Evolutionary conservation across 805 yeast species (phyloP).

Genomic region (Diddensiella santjacobensis): DNA sequence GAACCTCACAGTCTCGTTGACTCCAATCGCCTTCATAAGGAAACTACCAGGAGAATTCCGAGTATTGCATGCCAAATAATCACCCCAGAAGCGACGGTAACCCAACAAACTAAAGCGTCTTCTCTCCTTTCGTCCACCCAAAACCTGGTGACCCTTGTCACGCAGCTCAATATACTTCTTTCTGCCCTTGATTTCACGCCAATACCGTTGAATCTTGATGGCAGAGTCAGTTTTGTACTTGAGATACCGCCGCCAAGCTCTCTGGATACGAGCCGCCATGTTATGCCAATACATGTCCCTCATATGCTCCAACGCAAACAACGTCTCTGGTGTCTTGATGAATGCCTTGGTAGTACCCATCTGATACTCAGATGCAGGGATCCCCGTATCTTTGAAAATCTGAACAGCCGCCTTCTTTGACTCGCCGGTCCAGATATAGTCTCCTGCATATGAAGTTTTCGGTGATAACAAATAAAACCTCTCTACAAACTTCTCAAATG

Average conservation of each 20-base stretch:
- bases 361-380: constrained; percentile 80
- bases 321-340: constrained; percentile 93
- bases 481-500: constrained; percentile 94
- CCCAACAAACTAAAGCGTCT: constrained; percentile 85
- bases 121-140: constrained; percentile 80
- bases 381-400: constrained; percentile 56
- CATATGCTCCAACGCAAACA: constrained; percentile 93
- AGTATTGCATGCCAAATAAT: constrained; percentile 81
- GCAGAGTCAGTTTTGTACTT: constrained; percentile 86
- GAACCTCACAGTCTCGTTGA: constrained; percentile 65
- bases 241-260: constrained; percentile 88
- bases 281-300: constrained; percentile 97
- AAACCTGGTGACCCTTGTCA: constrained; percentile 71
- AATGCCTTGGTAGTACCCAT: constrained; percentile 89
- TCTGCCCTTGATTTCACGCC: constrained; percentile 78
- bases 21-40: constrained; percentile 63
- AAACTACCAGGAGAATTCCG: constrained; percentile 73
- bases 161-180: constrained; percentile 79
- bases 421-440: constrained; percentile 62
- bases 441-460: constrained; percentile 89
- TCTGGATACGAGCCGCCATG: constrained; percentile 96
- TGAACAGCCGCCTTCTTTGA: constrained; percentile 50
- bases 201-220: constrained; percentile 69
- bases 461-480: constrained; percentile 85
- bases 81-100: constrained; percentile 89